Evolutionary conservation across 1,284 basidiomycete genomes (phyloP), one percentile per base, ranked within the genome.

Genomic region (Cryptococcus amylolentus): DNA sequence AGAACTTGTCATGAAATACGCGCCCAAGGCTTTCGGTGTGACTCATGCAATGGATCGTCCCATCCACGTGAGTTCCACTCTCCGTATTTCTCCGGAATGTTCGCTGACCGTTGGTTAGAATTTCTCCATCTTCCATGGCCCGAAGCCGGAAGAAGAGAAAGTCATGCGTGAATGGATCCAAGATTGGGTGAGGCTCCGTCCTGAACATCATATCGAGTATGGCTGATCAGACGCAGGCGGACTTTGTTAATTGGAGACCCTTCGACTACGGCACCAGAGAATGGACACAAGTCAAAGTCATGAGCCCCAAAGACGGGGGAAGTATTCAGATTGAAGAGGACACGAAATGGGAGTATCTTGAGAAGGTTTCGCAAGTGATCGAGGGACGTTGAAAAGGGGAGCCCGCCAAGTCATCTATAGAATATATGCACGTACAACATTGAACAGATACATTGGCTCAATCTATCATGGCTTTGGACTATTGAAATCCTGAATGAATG

Each of bases 121-220:
- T 23, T 56, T 52, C 40, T 56, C 55, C 14, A 56, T 56, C 40
- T 47, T 56, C 44, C 55, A 56, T 23, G 55, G 55, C 20, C 55
- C 55, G 14, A 6, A 37, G 10, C 18, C 45, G 26, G 44, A 49
- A 23, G 56, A 57, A 47, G 51, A 54, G n/a, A 39, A 44, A 28
- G 31, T 57, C 31, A 57, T 57, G 56, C 44, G 38, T 35, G 51
- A 57, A 42, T 57, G 56, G 56, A 57, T 57, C 39, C 41, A 57
- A 42, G 56, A 57, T 43, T 57, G 53, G 39, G 56, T 57, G 41
- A 53, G 56, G 28, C 8, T 26, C 8, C 26, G 3, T 7, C 9
- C 6, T 53, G 7, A 6, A 10, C 31, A 31, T 31, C 31, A 10
- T 31, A 31, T 6, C 31, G 31, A 31, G 31, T 31, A 31, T 31